Base-by-base conservation (phyloP, 169 alveolate species). In the Cyclospora cayetanensis region DNA sequence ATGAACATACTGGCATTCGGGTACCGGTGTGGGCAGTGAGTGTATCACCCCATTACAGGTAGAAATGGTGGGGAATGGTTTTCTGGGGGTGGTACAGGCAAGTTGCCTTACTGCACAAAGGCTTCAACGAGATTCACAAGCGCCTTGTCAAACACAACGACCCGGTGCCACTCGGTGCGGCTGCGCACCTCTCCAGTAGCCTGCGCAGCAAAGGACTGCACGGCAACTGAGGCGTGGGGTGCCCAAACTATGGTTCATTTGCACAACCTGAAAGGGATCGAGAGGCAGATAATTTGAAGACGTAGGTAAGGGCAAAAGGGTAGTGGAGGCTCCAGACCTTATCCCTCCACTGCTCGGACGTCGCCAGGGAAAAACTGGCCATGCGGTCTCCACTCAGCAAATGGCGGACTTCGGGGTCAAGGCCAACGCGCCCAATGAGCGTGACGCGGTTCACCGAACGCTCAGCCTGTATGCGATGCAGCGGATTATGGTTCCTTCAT, bases 151-250 rank as follows among this genome's bases (percentile, higher is more conserved):
- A 86, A 93, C 37, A 93, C 94, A 39, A 91, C 95, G n/a, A 93
- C 66, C 41, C 95, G 92, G 76, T 93, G 95, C 95, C 95, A 93
- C 70, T 93, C 95, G 15, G 95, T 93, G 39, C 92, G 91, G 20
- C 74, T 12, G 43, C 53, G 68, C 50, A 66, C 76, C 2, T 86
- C 92, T 12, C 92, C 92, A 29, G 86, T 66, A 1, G 60, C 25
- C 92, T 86, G 74, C 55, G 34, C 63, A 50, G 63, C 63, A 50
- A n/a, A 18, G 63, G 63, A n/a, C 63, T 18, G 63, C 63, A 50
- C 63, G 12, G 22, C 63, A 50, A 50, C 22, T 18, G 12, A 2
- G 63, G 27, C 27, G 63, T 50, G 22, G 12, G n/a, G n/a, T n/a
- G n/a, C n/a, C n/a, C n/a, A n/a, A n/a, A n/a, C n/a, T n/a, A n/a